Percentiles rank a stretch among this genome's conserved stretches.
These are phyloP conservation scores for Sonneratia caseolaris DNA, from an alignment of 345 rosid genomes.

Conservation along the genomic window DNA sequence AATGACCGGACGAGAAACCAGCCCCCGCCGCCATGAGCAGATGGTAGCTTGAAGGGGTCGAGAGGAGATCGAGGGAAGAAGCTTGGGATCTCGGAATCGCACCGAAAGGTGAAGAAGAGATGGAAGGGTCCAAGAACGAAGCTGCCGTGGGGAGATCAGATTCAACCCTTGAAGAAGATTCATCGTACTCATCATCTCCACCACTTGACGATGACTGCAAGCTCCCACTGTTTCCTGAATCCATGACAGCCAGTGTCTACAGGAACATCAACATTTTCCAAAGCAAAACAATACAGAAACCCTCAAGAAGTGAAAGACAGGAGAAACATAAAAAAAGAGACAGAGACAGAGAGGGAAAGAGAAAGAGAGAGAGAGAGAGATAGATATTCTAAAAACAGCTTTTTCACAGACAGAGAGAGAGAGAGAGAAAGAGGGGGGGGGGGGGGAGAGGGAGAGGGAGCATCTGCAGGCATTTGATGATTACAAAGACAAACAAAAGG, in stretches of 20 bases:
- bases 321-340: not conserved
- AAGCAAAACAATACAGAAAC: not conserved
- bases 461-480: not conserved
- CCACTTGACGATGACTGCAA: conserved; percentile 39
- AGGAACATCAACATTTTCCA: not conserved
- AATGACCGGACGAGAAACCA: no score
- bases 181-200: conserved; percentile 51
- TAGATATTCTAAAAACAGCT: not conserved
- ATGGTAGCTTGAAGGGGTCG: no score
- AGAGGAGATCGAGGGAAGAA: no score
- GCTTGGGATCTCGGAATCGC: no score
- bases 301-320: not conserved
- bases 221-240: conserved; percentile 73
- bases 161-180: conserved; percentile 43
- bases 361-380: no score
- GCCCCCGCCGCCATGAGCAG: no score
- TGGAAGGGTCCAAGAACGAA: conserved; percentile 7
- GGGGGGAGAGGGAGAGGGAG: not conserved
- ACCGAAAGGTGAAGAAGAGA: not conserved
- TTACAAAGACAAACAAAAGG: not conserved
- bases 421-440: not conserved
- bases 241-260: conserved; percentile 32
- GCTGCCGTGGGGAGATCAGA: conserved; percentile 17
- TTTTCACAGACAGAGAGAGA: not conserved
- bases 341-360: no score